These are phyloP conservation scores for Cordyceps farinosa DNA, from an alignment of 2,329 filamentous ascomycete genomes.

Conservation along the genomic window DNA sequence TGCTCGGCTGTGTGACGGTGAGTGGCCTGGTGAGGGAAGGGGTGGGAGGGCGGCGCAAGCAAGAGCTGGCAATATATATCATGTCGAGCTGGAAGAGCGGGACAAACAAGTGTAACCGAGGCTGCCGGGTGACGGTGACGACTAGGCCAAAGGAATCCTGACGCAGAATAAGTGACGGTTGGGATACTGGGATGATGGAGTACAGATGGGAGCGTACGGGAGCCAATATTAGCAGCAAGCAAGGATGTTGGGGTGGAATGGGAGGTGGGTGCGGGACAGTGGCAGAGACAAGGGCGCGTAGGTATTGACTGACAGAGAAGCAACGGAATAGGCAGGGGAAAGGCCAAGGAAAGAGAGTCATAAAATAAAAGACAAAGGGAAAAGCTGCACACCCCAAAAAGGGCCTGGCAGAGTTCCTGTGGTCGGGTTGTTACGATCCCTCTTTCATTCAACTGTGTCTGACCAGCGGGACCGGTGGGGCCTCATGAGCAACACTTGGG, in stretches of 20 bases:
- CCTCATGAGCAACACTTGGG: constrained; percentile 31
- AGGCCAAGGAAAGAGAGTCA: not conserved
- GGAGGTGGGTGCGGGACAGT: not conserved
- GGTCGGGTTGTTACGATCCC: constrained; percentile 32
- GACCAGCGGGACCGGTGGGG: constrained; percentile 38
- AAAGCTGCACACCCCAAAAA: not conserved
- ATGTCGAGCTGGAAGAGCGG: not conserved
- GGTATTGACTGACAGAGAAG: not conserved
- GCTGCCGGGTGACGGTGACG: not conserved
- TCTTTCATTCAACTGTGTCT: constrained; percentile 37
- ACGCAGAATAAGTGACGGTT: not conserved
- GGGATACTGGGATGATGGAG: not conserved
- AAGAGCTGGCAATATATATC: not conserved
- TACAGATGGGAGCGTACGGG: not conserved
- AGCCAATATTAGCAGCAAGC: constrained; percentile 5
- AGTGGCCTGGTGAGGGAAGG: not conserved
- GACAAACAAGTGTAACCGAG: constrained; percentile 2
- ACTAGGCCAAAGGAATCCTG: not conserved
- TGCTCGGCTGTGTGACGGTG: not conserved
- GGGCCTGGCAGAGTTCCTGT: not conserved
- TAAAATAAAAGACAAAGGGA: not conserved
- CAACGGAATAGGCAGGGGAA: not conserved
- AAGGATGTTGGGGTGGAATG: constrained; percentile 6
- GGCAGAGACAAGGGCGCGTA: not conserved
- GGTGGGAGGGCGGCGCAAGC: not conserved